phyloP scores from a whole-genome alignment of 2,329 filamentous ascomycete species.

The Penicillium sp. region DNA sequence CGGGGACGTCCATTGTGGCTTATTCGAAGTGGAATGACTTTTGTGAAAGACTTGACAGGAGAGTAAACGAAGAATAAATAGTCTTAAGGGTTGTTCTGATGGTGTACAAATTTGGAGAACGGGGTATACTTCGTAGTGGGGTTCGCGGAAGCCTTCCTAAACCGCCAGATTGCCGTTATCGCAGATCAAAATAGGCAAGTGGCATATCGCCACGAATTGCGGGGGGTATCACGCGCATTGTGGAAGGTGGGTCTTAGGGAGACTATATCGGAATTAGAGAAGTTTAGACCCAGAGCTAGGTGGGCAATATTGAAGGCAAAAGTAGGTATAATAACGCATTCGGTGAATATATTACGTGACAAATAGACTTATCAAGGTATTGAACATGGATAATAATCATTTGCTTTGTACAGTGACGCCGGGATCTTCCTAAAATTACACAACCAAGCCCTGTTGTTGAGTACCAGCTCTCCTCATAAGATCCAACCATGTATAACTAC shows the following conservation, averaged over 20 bases:
- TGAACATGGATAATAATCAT: too few species aligned
- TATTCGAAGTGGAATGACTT: neutral
- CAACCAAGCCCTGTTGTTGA: neutral
- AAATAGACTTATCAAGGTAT: too few species aligned
- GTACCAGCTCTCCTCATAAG: conserved; percentile 13
- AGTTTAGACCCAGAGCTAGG: neutral
- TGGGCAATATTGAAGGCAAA: too few species aligned
- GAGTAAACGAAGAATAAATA: neutral
- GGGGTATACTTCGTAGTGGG: conserved; percentile 8
- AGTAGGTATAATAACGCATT: too few species aligned
- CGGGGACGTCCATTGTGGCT: conserved; percentile 17
- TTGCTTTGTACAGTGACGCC: too few species aligned
- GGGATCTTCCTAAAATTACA: neutral
- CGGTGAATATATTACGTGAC: too few species aligned
- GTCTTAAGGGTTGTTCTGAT: neutral
- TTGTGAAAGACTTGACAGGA: neutral
- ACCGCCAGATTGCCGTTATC: neutral
- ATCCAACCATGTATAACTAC: conserved; percentile 19
- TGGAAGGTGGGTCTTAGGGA: neutral
- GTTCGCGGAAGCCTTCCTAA: conserved; percentile 21
- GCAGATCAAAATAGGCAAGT: neutral
- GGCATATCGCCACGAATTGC: neutral
- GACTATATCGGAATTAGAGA: neutral
- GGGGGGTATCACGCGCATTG: neutral
- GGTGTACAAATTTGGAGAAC: neutral